Evolutionary conservation across 1,284 basidiomycete species (phyloP), one percentile per base, ranked within the genome.

Genomic region (Leccinum variabile): DNA sequence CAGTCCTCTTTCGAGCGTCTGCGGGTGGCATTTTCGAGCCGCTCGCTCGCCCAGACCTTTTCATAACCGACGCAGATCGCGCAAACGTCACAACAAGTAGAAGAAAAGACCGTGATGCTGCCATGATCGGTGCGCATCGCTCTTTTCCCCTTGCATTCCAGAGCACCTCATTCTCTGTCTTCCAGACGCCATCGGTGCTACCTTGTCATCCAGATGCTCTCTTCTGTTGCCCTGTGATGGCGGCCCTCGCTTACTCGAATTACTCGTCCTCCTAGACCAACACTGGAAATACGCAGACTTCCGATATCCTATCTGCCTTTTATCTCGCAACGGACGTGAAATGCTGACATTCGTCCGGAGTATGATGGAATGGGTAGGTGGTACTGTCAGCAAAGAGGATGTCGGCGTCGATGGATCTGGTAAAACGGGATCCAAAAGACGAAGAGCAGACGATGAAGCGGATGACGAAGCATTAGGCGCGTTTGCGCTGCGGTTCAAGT

Each of bases 321-420:
- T 99, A 53, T 94, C 92, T 63, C 84, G 89, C 37, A 97, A 94
- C 1, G 95, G 92, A 2, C 88, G 90, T 66, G 97, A 99, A 76
- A 97, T 98, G 88, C 80, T 98, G 44, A 92, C 93, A 2, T 95
- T 97, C 70, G 94, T 97, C 16, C 82, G 95, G 61, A 97, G 94
- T 81, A 92, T 99, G 89, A 97, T 98, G 86, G 97, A 98, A 75
- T 99, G 97, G 96, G 89, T 98, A 70, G 95, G 96, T 14, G 94
- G 95, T 8, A 94, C 93, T 1, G 90, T 97, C 65, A 94, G 89
- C 69, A 94, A 94, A 71, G 91, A 94, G 69, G 92, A 94, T 63
- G 88, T 91, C 0, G 92, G 91, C 9, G 91, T 92, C 71, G 89
- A 91, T 30, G 84, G 84, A 2, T 78, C 80, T 8, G 77, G 78